Percentiles rank a stretch among this genome's conserved stretches.
These are phyloP conservation scores for Ilex asprella DNA, from an alignment of 257 asterid genomes.

Conservation along the genomic window DNA sequence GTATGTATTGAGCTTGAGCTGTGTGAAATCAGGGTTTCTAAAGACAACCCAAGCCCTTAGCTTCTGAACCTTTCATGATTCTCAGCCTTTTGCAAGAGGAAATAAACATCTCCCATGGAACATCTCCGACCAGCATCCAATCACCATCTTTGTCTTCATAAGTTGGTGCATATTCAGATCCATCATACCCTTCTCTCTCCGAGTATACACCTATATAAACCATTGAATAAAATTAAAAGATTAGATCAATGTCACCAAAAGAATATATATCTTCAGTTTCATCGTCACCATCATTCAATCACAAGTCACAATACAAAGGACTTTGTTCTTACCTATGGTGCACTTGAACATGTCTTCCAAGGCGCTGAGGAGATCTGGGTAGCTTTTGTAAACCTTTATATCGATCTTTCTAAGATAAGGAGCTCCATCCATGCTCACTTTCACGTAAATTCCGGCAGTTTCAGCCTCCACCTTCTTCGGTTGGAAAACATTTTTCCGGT, in stretches of 20 bases:
- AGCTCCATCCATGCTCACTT: constrained; percentile 99
- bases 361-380: constrained; percentile 60
- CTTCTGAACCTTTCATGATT: constrained; percentile 74
- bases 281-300: too few relatives aligned
- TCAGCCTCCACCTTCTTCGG: constrained; percentile 43
- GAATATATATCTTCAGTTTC: too few relatives aligned
- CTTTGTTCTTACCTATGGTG: constrained; percentile 38
- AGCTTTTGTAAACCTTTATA: constrained; percentile 50
- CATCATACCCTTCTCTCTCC: constrained; percentile 71
- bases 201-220: constrained; percentile 40
- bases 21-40: too few relatives aligned
- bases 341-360: constrained; percentile 82
- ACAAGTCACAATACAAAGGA: too few relatives aligned
- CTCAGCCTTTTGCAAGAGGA: constrained; percentile 73
- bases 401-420: constrained; percentile 87
- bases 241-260: background rate
- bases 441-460: constrained; percentile 58
- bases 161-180: constrained; percentile 71
- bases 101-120: constrained; percentile 92
- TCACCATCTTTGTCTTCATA: constrained; percentile 98
- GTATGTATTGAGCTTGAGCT: too few relatives aligned
- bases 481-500: constrained; percentile 55
- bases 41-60: constrained; percentile 50
- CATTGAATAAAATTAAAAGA: background rate
- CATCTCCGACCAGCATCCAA: constrained; percentile 97